Percentiles rank a stretch among this genome's conserved stretches.
These are phyloP conservation scores for Saturnispora halmiae DNA, from an alignment of 805 yeast species.

Conservation along the genomic window DNA sequence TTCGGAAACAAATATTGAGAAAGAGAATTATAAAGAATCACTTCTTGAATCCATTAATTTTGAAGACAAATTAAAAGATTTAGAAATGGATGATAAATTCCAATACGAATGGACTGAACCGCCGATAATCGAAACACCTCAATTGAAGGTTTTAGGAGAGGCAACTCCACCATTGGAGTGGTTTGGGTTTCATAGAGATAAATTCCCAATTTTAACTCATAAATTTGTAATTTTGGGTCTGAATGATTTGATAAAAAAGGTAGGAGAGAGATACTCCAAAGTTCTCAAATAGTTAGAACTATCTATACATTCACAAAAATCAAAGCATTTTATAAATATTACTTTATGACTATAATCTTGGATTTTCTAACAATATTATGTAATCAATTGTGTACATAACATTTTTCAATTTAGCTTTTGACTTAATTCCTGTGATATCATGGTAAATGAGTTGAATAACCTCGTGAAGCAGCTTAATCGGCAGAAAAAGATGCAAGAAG, in stretches of 20 bases:
- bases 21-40: conserved; percentile 27
- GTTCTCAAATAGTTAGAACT: conserved; percentile 31
- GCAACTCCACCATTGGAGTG: conserved; percentile 98
- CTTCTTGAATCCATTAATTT: conserved; percentile 28
- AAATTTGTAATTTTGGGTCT: conserved; percentile 65
- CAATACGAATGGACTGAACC: conserved; percentile 56
- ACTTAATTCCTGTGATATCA: no score
- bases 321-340: no score
- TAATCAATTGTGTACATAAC: no score
- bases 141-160: conserved; percentile 81
- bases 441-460: neutral
- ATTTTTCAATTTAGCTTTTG: no score
- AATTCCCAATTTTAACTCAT: conserved; percentile 81
- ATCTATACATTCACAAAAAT: no score
- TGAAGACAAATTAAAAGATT: conserved; percentile 38
- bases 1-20: conserved; percentile 25
- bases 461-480: conserved; percentile 1
- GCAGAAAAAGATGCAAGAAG: conserved; percentile 4
- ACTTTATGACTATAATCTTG: no score
- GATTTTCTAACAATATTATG: no score
- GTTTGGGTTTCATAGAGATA: conserved; percentile 88
- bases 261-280: conserved; percentile 45
- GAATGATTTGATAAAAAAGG: conserved; percentile 64
- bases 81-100: conserved; percentile 39
- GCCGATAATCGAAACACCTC: conserved; percentile 84